Evolutionary conservation across 139 green algal species (phyloP).

Genomic region (Nannochloris sp.): DNA sequence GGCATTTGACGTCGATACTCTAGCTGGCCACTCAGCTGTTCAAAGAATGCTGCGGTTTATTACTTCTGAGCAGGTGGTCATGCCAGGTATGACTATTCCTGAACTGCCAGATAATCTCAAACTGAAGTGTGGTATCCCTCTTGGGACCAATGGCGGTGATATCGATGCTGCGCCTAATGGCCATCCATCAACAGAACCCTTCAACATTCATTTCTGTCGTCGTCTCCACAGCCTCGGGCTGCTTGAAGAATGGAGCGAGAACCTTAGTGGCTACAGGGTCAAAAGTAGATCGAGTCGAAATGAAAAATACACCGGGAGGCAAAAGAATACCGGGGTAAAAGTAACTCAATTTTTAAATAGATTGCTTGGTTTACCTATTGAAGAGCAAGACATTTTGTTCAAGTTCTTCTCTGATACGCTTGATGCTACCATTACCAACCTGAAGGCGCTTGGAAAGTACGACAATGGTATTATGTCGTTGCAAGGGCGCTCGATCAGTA

Average conservation of each 20-base stretch:
- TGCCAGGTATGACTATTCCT: background rate
- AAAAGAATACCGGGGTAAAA: no score
- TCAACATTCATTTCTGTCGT: no score
- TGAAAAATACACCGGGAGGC: no score
- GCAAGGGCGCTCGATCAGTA: conserved; percentile 1
- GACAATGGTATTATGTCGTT: conserved; percentile 42
- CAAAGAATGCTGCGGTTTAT: background rate
- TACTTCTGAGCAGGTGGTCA: background rate
- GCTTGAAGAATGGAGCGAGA: no score
- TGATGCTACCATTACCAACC: conserved; percentile 37
- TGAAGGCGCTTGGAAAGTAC: conserved; percentile 34
- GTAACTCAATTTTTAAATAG: conserved; percentile 63
- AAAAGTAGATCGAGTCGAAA: no score
- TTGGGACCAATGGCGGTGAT: no score
- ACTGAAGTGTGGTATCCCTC: no score
- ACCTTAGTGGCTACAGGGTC: no score
- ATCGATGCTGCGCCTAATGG: no score
- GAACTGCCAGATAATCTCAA: background rate
- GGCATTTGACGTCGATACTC: conserved; percentile 18
- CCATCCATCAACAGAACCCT: no score
- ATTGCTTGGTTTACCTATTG: conserved; percentile 56
- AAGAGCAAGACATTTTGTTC: conserved; percentile 60
- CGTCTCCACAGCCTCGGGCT: no score
- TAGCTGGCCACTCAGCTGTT: background rate
- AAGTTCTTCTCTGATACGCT: conserved; percentile 31